Conservation (phyloP, 2,329 filamentous ascomycete species). For the Fusarium udum region DNA sequence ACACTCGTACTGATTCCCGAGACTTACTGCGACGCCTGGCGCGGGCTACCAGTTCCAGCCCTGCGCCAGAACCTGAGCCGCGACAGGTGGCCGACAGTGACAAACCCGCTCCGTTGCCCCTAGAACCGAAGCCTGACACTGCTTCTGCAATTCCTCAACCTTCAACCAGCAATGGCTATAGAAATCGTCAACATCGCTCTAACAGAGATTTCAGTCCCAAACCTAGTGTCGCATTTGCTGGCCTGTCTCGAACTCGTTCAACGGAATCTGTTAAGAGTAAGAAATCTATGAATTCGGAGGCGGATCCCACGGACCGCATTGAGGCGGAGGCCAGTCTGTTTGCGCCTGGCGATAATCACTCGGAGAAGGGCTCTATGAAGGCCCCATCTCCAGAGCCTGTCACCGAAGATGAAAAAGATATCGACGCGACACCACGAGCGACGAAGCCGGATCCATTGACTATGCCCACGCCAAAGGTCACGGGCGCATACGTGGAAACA, state of each 20-base stretch:
- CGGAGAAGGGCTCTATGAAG: conserved; percentile 63
- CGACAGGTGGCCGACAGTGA: conserved; percentile 28
- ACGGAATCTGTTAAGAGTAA: conserved; percentile 60
- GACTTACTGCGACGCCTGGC: conserved; percentile 62
- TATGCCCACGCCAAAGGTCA: conserved; percentile 63
- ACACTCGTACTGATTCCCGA: conserved; percentile 53
- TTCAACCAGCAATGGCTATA: conserved; percentile 26
- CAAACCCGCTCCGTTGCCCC: conserved; percentile 8
- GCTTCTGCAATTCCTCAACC: conserved; percentile 27
- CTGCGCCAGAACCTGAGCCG: conserved; percentile 45
- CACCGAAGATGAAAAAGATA: conserved; percentile 44
- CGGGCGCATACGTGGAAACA: conserved; percentile 67
- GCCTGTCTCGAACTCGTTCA: conserved; percentile 55
- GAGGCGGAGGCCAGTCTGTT: conserved; percentile 66
- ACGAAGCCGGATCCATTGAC: conserved; percentile 56
- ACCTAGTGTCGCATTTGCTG: conserved; percentile 59
- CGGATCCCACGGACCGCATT: conserved; percentile 65
- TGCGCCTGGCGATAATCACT: conserved; percentile 63
- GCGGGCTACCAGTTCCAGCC: conserved; percentile 58
- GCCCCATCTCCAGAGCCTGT: conserved; percentile 56
- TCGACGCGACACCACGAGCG: conserved; percentile 60
- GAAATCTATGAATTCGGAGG: conserved; percentile 59
- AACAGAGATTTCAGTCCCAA: conserved; percentile 44
- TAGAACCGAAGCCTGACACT: conserved; percentile 29
- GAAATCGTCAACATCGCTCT: conserved; percentile 14